These are phyloP conservation scores for Sporothrix sp. DNA, from an alignment of 2,329 filamentous ascomycete species.

Conservation along the genomic window DNA sequence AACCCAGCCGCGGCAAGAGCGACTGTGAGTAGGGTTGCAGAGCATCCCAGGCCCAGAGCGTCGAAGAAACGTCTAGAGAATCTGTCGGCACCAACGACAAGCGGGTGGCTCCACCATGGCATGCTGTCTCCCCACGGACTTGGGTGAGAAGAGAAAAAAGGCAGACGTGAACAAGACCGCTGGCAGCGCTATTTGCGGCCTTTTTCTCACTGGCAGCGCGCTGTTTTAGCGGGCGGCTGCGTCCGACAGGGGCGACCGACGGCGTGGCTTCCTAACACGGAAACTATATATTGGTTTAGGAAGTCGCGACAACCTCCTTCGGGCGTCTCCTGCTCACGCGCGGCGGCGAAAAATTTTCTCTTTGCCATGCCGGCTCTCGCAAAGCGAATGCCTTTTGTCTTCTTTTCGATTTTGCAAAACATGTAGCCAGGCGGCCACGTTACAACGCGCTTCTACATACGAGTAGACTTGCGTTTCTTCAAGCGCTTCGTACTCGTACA, in stretches of 20 bases:
- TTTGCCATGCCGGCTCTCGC: neutral
- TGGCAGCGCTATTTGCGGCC: conserved; percentile 1
- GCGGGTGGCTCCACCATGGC: conserved; percentile 6
- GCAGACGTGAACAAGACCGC: neutral
- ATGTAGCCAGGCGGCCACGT: neutral
- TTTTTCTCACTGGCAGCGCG: conserved; percentile 1
- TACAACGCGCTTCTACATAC: too few species aligned
- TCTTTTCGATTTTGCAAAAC: too few species aligned
- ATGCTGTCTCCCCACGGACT: conserved; percentile 3
- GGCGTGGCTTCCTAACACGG: neutral
- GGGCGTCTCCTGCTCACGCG: neutral
- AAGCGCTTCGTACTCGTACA: too few species aligned
- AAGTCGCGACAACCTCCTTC: neutral
- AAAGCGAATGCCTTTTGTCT: neutral
- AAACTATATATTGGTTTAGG: neutral
- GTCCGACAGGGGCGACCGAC: conserved; percentile 4
- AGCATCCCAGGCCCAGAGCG: too few species aligned
- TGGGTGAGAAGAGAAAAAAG: neutral
- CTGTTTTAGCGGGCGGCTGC: conserved; percentile 3
- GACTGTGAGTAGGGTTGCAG: neutral
- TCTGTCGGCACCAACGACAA: neutral
- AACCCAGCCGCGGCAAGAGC: neutral
- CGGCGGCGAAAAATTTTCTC: neutral
- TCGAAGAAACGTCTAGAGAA: too few species aligned
- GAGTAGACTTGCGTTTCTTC: too few species aligned